These are phyloP conservation scores for Ciborinia camelliae DNA, from an alignment of 2,329 filamentous ascomycete species.

Conservation along the genomic window DNA sequence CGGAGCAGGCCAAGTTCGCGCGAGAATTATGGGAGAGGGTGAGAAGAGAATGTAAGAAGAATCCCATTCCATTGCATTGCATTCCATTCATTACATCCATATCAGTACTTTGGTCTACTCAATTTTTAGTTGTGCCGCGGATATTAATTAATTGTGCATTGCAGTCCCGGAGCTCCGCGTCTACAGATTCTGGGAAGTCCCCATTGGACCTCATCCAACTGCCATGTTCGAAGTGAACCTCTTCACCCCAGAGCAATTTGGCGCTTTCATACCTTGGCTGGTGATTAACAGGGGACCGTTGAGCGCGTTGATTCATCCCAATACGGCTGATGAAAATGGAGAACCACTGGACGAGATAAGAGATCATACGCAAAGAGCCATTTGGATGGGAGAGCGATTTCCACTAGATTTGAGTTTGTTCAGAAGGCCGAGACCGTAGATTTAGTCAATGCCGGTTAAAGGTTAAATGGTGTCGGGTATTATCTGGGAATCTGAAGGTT, in stretches of 20 bases:
- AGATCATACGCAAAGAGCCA: slow-evolving; percentile 57
- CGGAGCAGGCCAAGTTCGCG: slow-evolving; percentile 63
- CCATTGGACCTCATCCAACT: slow-evolving; percentile 76
- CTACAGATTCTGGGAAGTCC: slow-evolving; percentile 72
- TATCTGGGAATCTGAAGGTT: background rate
- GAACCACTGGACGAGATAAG: slow-evolving; percentile 33
- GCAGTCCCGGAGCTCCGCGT: slow-evolving; percentile 80
- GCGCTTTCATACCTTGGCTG: slow-evolving; percentile 83
- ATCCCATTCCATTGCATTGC: slow-evolving; percentile 20
- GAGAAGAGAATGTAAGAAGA: slow-evolving; percentile 73
- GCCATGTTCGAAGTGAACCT: slow-evolving; percentile 94
- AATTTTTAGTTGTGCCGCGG: background rate
- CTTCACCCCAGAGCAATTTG: slow-evolving; percentile 82
- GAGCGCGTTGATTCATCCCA: slow-evolving; percentile 78
- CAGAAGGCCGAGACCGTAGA: slow-evolving; percentile 31
- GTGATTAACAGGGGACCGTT: slow-evolving; percentile 77
- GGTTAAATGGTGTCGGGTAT: background rate
- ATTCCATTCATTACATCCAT: no score
- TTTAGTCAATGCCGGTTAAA: background rate
- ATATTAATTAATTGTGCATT: background rate
- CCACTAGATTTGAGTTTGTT: slow-evolving; percentile 57
- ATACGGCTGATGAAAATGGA: slow-evolving; percentile 59
- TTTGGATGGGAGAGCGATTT: slow-evolving; percentile 68
- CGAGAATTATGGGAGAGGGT: slow-evolving; percentile 73
- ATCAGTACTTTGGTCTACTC: no score